Conservation (phyloP, 1,284 basidiomycete species). For the Boletus albobrunnescens region DNA sequence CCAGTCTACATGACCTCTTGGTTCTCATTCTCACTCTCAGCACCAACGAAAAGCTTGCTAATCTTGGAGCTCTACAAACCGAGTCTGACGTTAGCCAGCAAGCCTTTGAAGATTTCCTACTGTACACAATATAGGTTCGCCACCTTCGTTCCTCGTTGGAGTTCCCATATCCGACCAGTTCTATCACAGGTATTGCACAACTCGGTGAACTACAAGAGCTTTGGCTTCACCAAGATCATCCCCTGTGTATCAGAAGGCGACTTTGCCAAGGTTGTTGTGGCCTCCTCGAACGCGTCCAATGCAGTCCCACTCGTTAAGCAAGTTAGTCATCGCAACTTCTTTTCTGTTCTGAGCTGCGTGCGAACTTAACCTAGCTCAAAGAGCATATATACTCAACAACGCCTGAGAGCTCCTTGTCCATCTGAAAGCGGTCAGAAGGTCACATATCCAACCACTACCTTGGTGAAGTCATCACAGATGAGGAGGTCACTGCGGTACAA, state of each 20-base stretch:
- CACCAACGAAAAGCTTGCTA: constrained; percentile 51
- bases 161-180: neutral
- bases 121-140: constrained; percentile 69
- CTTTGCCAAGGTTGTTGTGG: constrained; percentile 61
- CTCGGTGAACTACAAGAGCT: constrained; percentile 73
- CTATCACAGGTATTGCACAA: constrained; percentile 62
- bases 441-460: constrained; percentile 83
- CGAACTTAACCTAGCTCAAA: constrained; percentile 47
- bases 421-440: constrained; percentile 73
- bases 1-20: constrained; percentile 64
- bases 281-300: constrained; percentile 53
- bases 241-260: constrained; percentile 60
- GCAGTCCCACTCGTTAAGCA: constrained; percentile 60
- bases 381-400: constrained; percentile 64
- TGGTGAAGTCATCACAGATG: constrained; percentile 63
- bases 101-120: constrained; percentile 67
- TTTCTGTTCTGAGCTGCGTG: neutral
- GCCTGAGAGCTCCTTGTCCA: constrained; percentile 64
- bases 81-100: constrained; percentile 50
- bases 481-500: constrained; percentile 73
- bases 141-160: neutral
- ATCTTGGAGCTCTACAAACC: constrained; percentile 51
- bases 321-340: constrained; percentile 35
- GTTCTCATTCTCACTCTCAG: constrained; percentile 66
- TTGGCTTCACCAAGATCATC: constrained; percentile 81